Evolutionary conservation across 73 alveolate genomes (phyloP).

Genomic region (Tetrahymena elliotti): DNA sequence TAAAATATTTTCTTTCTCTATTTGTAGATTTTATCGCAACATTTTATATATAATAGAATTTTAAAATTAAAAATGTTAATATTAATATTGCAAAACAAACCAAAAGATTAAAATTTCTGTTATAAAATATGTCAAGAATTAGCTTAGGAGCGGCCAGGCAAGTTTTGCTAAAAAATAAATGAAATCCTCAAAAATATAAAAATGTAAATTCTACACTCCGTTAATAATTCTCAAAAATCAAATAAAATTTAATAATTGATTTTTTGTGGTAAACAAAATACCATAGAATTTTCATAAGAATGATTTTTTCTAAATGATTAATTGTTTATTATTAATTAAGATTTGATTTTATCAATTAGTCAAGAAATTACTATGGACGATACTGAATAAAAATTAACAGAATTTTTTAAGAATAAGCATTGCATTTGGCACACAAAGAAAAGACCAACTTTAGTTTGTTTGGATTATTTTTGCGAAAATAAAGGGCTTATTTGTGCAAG

Average conservation of each 20-base stretch:
- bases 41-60: no score
- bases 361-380: not conserved
- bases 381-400: not conserved
- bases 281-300: not conserved
- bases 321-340: not conserved
- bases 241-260: not conserved
- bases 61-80: no score
- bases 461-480: not conserved
- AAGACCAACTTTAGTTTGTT: not conserved
- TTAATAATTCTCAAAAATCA: not conserved
- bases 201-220: not conserved
- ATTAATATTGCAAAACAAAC: no score
- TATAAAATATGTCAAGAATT: not conserved
- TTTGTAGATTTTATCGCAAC: no score
- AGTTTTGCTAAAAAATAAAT: not conserved
- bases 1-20: no score
- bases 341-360: not conserved
- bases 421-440: not conserved
- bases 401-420: not conserved
- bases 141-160: not conserved
- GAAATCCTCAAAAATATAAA: not conserved
- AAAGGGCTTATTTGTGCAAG: not conserved
- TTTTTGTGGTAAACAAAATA: not conserved
- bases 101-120: not conserved
- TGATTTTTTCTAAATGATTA: not conserved